Evolutionary conservation across 225 moss, liverwort and hornwort species (phyloP), one percentile per base, ranked within the genome.

Genomic region (Sphagnum contortum): DNA sequence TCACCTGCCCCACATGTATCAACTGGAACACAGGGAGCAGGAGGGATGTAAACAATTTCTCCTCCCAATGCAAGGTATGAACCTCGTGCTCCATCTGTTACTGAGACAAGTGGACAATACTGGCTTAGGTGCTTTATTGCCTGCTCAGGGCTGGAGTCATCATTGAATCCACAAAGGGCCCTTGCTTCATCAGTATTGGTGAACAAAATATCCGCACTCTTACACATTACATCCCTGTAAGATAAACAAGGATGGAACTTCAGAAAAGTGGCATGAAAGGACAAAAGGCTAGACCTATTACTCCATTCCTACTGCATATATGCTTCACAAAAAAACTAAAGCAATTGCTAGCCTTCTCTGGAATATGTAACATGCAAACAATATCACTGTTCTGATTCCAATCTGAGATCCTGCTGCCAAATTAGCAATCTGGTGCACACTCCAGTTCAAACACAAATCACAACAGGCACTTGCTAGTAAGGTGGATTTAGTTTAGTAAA

Each of bases 1-100:
- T 94, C 94, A 55, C 94, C 94, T 65, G 94, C 94, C 69, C 94
- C 94, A 74, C 94, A 91, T 3, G 91, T 91, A 68, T 94, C 94
- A 65, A 94, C 74, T 13, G 94, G 89, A 50, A 88, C 76, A 75
- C 94, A 94, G 7, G 79, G 66, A 58, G 85, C 80, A 66, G 91
- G 87, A 47, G 85, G 85, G 50, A 94, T 70, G 58, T 76, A 91
- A 29, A 80, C 78, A 8, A 88, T 63, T 60, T 87, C 87, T 50
- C 91, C 91, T 65, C 76, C 80, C 70, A 91, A 67, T 9, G 87
- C 91, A 48, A 94, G 80, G 60, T 94, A 91, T n/a, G 91, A 94
- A 56, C 94, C 94, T 5, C 80, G 81, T 12, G 81, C 85, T 66
- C 94, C 94, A 73, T 94, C 91, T 29, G 94, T 91, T 5, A 94